These are phyloP conservation scores for Vitis vinifera DNA, from an alignment of 164 flowering plant genomes.

Conservation along the genomic window DNA sequence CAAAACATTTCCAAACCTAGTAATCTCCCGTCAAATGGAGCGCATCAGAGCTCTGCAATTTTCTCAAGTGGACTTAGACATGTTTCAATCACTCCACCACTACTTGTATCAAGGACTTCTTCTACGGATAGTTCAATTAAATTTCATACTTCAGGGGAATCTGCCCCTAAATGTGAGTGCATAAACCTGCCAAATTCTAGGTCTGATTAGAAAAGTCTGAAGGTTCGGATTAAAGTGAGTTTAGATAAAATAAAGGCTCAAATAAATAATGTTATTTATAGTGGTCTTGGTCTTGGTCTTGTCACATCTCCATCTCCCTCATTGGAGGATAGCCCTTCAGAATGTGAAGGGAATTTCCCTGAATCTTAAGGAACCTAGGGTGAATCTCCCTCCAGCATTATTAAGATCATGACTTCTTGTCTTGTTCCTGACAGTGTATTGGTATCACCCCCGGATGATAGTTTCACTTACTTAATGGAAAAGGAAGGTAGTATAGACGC, in stretches of 20 bases:
- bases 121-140: conserved; percentile 16
- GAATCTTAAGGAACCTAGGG: conserved; percentile 22
- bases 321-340: conserved; percentile 51
- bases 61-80: conserved; percentile 26
- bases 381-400: conserved; percentile 62
- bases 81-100: conserved; percentile 18
- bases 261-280: conserved; percentile 78
- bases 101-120: conserved; percentile 14
- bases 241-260: conserved; percentile 50
- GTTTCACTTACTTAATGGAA: conserved; percentile 37
- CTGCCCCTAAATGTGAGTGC: background rate
- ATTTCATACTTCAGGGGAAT: conserved; percentile 34
- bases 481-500: conserved; percentile 17
- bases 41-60: conserved; percentile 21
- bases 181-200: conserved; percentile 20
- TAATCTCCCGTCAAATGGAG: conserved; percentile 42
- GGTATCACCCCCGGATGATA: conserved; percentile 61
- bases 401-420: conserved; percentile 65
- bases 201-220: conserved; percentile 61
- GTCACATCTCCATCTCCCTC: conserved; percentile 67
- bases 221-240: conserved; percentile 80
- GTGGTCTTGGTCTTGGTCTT: conserved; percentile 82
- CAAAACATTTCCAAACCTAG: conserved; percentile 30
- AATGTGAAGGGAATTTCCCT: conserved; percentile 44
- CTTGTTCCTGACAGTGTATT: conserved; percentile 28